A percentile compares a stretch with the other conserved stretches of the same genome.
These are phyloP conservation scores for Gillenia trifoliata DNA, from an alignment of 306 rosid species.

Conservation along the genomic window DNA sequence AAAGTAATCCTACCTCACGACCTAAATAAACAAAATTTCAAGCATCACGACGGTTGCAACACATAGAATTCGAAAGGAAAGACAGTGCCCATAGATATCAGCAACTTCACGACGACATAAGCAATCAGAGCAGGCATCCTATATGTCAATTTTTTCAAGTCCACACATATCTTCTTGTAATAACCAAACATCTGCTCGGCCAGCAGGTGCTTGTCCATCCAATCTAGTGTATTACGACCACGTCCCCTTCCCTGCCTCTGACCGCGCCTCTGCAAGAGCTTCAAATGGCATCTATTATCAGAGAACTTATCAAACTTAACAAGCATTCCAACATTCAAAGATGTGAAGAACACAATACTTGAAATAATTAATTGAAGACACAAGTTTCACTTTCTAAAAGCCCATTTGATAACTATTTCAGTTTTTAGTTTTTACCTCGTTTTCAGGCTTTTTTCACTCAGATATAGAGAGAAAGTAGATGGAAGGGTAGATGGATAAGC, in stretches of 20 bases:
- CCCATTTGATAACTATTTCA: too few species aligned
- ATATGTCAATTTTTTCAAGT: constrained; percentile 31
- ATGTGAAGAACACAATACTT: background rate
- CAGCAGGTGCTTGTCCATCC: constrained; percentile 53
- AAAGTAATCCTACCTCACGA: constrained; percentile 15
- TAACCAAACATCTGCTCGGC: constrained; percentile 34
- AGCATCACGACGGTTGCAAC: constrained; percentile 34
- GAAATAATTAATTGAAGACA: background rate
- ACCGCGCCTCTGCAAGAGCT: constrained; percentile 53
- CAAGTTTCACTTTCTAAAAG: background rate
- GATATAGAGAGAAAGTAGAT: background rate
- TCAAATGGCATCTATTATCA: constrained; percentile 3
- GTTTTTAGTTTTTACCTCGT: background rate
- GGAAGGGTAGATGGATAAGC: background rate
- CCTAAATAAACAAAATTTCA: constrained; percentile 49
- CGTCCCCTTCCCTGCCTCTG: constrained; percentile 65
- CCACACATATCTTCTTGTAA: constrained; percentile 24
- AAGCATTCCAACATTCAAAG: background rate
- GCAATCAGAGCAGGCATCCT: constrained; percentile 45
- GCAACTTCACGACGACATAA: constrained; percentile 35
- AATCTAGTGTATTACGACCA: constrained; percentile 22
- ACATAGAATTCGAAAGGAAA: constrained; percentile 19
- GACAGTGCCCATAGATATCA: constrained; percentile 22
- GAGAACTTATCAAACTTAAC: background rate
- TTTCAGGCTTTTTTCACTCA: background rate